Evolutionary conservation across 495 filamentous ascomycete species (phyloP), one percentile per base, ranked within the genome.

Genomic region (Hyaloscypha finlandica): DNA sequence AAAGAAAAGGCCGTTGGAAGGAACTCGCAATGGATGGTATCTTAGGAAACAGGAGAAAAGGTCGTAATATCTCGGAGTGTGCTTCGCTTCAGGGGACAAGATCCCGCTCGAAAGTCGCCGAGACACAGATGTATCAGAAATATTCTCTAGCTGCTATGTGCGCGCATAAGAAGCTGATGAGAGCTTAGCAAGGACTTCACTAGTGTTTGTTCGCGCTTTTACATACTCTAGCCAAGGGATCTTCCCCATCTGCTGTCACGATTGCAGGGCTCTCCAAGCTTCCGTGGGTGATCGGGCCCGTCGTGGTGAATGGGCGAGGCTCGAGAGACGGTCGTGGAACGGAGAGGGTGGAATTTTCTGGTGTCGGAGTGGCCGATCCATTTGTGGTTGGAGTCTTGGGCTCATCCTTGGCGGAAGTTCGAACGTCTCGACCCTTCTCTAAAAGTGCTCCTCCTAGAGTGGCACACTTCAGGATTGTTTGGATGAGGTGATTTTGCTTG

Each of bases 401-500:
- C 63, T 86, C 84, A 59, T 83, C 84, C 58, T 81, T 85, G 33
- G 83, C 81, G 8, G 84, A 85, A 29, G 85, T 78, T 56, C 85
- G 80, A 12, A 83, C 78, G 64, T 88, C 85, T 71, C 86, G 85
- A 69, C 84, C 85, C 74, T 85, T 85, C 64, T 97, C 93, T 65
- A 97, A 80, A 37, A 98, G 84, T 53, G 91, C 91, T 14, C 93
- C 93, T 68, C 95, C 94, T 32, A 98, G 87, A 4, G 94, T 97
- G 14, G 91, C 92, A 73, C 92, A 94, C 77, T 98, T 97, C 70
- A 99, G 83, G 64, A 99, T 99, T 6, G 95, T 97, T 77, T 99
- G 96, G 77, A 98, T 97, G 79, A 99, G 89, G 75, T 96, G 92
- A 76, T 97, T 97, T 76, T 97, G 94, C 77, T 97, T 96, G 64